These are phyloP conservation scores for Zymoseptoria pseudotritici DNA, from an alignment of 2,329 filamentous ascomycete species.

Conservation along the genomic window DNA sequence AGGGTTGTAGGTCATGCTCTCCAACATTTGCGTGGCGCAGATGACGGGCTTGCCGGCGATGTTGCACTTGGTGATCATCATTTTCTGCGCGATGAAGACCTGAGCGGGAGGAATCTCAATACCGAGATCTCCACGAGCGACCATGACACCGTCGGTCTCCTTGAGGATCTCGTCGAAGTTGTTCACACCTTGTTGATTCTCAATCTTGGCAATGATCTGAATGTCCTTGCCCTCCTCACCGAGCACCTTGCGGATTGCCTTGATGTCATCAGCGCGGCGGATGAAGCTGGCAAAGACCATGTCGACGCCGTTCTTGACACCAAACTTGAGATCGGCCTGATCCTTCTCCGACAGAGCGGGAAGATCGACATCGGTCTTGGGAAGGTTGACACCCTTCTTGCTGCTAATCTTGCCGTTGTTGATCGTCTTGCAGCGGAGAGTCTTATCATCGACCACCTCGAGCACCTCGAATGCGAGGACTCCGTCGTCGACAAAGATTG, in stretches of 20 bases:
- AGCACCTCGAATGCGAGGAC: conserved; percentile 94
- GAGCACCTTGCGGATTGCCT: conserved; percentile 81
- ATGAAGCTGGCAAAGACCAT: conserved; percentile 99
- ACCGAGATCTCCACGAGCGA: conserved; percentile 94
- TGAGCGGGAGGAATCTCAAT: conserved; percentile 98
- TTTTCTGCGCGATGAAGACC: conserved; percentile 99
- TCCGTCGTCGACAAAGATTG: conserved; percentile 97
- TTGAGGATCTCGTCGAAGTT: conserved; percentile 97
- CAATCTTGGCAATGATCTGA: conserved; percentile 99
- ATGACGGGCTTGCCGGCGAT: conserved; percentile 97
- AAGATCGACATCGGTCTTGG: conserved; percentile 97
- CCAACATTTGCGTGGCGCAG: conserved; percentile 98
- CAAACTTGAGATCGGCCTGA: conserved; percentile 85
- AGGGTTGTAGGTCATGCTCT: conserved; percentile 99
- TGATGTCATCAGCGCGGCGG: conserved; percentile 86
- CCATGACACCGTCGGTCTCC: conserved; percentile 99
- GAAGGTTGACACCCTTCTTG: conserved; percentile 98
- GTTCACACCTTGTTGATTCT: conserved; percentile 99
- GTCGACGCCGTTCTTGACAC: conserved; percentile 97
- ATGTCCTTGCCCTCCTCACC: conserved; percentile 90
- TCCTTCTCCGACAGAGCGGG: conserved; percentile 97
- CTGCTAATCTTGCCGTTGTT: conserved; percentile 99
- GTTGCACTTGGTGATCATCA: conserved; percentile 99
- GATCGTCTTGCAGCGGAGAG: conserved; percentile 73
- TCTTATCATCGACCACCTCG: conserved; percentile 81